Conservation (phyloP, 2,329 filamentous ascomycete species). For the Penicillium sp. region DNA sequence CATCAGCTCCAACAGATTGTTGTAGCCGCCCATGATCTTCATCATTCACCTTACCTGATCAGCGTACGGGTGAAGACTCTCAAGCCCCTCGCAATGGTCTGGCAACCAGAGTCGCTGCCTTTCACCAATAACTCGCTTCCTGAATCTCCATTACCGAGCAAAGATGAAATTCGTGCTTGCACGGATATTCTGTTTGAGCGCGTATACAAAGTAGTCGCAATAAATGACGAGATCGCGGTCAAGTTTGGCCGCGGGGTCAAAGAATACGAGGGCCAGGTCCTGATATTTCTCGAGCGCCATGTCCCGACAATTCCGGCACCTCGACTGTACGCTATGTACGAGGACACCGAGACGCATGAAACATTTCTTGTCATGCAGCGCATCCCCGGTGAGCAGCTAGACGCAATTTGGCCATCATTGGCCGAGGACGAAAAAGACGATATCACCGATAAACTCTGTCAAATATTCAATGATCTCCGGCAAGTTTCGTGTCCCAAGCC, state of each 20-base stretch:
- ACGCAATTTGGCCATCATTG: conserved; percentile 23
- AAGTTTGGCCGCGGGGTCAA: conserved; percentile 20
- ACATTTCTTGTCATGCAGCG: conserved; percentile 27
- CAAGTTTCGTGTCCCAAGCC: conserved; percentile 21
- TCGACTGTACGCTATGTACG: conserved; percentile 28
- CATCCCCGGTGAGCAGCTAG: conserved; percentile 16
- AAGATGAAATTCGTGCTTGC: conserved; percentile 23
- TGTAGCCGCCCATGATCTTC: no score
- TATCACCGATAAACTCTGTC: conserved; percentile 21
- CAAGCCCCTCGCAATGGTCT: no score
- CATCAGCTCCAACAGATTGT: no score
- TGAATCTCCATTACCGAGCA: no score
- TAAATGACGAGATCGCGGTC: conserved; percentile 22
- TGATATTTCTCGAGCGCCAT: conserved; percentile 25
- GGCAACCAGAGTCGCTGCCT: no score
- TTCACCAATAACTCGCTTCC: no score
- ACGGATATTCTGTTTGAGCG: conserved; percentile 21
- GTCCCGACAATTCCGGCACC: conserved; percentile 23
- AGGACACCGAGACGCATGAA: conserved; percentile 15
- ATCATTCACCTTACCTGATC: no score
- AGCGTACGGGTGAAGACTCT: no score
- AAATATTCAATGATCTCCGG: conserved; percentile 19
- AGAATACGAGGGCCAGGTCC: conserved; percentile 12
- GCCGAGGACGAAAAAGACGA: conserved; percentile 21
- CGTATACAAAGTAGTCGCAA: conserved; percentile 19